Base-by-base conservation (phyloP, 805 yeast genomes). In the Tetrapisispora iriomotensis region DNA sequence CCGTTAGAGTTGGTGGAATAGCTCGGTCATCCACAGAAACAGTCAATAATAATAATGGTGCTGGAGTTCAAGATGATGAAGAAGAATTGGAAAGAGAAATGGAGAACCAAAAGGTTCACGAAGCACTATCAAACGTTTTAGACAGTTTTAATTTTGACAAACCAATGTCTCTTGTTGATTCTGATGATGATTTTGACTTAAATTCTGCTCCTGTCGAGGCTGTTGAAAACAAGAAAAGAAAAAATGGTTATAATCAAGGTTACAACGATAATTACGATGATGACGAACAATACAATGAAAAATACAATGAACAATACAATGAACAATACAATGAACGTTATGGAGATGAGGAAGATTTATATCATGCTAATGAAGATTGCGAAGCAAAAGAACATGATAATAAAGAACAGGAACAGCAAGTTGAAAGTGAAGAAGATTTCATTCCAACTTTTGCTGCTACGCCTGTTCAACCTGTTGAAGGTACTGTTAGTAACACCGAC, bases 401-500 rank as follows among this genome's bases (percentile, higher is more conserved):
- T 6, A 60, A 50, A 14, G 56, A 54, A 13, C 47, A 49, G 15
- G 54, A 54, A n/a, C 51, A 49, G 7, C 61, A 55, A 14, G 54
- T 50, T 6, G 55, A 47, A 19, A 56, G 50, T 13, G 62, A 64
- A 19, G 71, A 68, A 3, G 77, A 75, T 42, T 74, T 73, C 46
- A 60, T 75, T 30, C 83, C 84, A 8, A 65, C 68, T 0, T 77
- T 77, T 51, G 75, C 75, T 1, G 42, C 51, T 4, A 33, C 48
- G 5, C 39, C 45, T 9, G 24, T 34, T 6, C 37, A 17, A 18
- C 25, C 37, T 12, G 39, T 39, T 17, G 44, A 44, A 28, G 62
- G 61, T 24, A 53, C 65, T 0, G 53, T 54, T 2, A 64, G 70
- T 38, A 69, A 68, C 39, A 79, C 87, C 0, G 88, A 81, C 46